These are phyloP conservation scores for Leucoagaricus sp. DNA, from an alignment of 1,284 basidiomycete genomes.

Conservation along the genomic window DNA sequence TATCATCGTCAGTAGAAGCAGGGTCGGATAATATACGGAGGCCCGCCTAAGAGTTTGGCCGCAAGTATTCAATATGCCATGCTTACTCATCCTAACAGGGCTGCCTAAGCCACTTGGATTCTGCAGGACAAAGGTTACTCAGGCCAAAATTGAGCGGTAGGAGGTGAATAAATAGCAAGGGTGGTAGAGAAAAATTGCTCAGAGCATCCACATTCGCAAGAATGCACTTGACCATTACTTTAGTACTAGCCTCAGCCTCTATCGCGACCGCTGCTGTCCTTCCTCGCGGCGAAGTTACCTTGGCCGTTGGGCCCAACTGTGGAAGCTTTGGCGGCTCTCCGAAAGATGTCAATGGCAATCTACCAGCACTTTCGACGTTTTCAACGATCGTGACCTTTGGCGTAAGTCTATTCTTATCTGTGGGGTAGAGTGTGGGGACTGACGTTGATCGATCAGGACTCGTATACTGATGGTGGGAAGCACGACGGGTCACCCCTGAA, in stretches of 20 bases:
- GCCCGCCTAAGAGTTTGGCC: not conserved
- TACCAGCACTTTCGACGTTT: constrained; percentile 34
- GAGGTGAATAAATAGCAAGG: constrained; percentile 1
- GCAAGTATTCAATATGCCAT: not conserved
- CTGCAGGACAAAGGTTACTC: not conserved
- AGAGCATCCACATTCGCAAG: not conserved
- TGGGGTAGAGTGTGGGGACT: not conserved
- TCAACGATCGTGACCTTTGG: constrained; percentile 49
- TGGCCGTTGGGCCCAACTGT: constrained; percentile 45
- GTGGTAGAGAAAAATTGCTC: not conserved
- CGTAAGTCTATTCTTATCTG: constrained; percentile 27
- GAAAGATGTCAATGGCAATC: constrained; percentile 45
- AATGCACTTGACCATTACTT: constrained; percentile 20
- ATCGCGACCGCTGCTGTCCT: constrained; percentile 23
- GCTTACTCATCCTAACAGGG: constrained; percentile 3
- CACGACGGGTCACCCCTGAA: constrained; percentile 28
- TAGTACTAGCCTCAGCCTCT: constrained; percentile 21
- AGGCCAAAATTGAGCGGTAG: not conserved
- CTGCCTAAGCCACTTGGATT: not conserved
- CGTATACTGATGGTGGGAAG: constrained; percentile 34
- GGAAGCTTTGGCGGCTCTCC: constrained; percentile 35
- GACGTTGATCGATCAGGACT: constrained; percentile 26
- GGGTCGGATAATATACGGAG: constrained; percentile 4
- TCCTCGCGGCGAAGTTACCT: constrained; percentile 29
- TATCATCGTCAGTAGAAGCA: not conserved